Evolutionary conservation across 257 asterid species (phyloP).

Genomic region (Nicotiana tabacum): DNA sequence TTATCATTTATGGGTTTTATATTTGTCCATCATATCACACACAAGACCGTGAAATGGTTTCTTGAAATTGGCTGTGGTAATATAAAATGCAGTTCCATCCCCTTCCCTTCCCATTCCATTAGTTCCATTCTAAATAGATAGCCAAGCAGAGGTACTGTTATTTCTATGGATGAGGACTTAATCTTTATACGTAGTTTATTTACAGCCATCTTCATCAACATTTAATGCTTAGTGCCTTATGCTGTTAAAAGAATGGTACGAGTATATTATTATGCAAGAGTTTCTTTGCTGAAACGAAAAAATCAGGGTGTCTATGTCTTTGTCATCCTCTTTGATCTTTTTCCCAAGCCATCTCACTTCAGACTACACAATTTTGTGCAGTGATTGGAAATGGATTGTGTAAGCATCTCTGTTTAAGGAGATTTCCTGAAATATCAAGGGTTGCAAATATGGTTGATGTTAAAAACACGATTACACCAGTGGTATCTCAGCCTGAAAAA

Average conservation of each 20-base stretch:
- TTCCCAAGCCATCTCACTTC: background rate
- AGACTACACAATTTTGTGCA: conserved; percentile 27
- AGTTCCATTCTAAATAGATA: background rate
- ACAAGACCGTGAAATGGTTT: background rate
- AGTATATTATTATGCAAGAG: conserved; percentile 5
- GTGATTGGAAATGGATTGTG: conserved; percentile 55
- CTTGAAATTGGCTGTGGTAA: background rate
- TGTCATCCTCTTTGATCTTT: background rate
- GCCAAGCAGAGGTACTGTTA: background rate
- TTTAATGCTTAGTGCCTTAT: background rate
- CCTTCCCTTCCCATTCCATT: background rate
- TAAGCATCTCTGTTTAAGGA: conserved; percentile 55
- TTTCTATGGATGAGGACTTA: background rate
- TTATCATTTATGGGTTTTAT: background rate
- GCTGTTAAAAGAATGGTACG: background rate
- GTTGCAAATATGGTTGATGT: conserved; percentile 31
- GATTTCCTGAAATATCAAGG: conserved; percentile 49
- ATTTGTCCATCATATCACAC: background rate
- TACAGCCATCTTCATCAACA: background rate
- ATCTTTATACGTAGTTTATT: background rate
- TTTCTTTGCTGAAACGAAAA: background rate
- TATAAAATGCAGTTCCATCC: background rate
- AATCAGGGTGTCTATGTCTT: background rate
- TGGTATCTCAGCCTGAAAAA: conserved; percentile 18
- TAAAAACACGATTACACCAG: conserved; percentile 21